phyloP scores from a whole-genome alignment of 164 flowering plant genomes.

The Sextonia rubra region DNA sequence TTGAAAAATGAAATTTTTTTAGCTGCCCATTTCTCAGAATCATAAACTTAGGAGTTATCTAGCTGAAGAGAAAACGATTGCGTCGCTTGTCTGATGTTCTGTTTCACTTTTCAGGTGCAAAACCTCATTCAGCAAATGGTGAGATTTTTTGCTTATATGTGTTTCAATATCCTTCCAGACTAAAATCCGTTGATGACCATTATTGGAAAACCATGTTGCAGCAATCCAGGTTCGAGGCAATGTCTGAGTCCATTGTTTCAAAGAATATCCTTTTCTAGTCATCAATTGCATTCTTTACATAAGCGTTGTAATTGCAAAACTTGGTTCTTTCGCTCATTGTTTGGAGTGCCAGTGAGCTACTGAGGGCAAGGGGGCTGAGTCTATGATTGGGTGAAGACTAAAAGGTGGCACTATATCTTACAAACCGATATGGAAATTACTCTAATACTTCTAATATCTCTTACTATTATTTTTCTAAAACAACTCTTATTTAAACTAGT shows the following conservation, averaged over 20 bases:
- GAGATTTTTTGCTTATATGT: slow-evolving; percentile 19
- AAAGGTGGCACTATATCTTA: background rate
- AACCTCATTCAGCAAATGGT: slow-evolving; percentile 82
- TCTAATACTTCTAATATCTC: background rate
- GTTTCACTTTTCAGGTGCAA: slow-evolving; percentile 50
- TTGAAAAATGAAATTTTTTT: background rate
- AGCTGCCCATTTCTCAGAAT: background rate
- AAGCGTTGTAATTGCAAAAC: background rate
- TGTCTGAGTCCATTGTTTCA: slow-evolving; percentile 81
- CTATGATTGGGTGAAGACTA: no score
- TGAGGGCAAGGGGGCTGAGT: background rate
- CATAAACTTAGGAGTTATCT: background rate
- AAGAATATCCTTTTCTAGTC: slow-evolving; percentile 81
- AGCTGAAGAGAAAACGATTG: background rate
- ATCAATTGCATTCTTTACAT: background rate
- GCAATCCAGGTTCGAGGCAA: slow-evolving; percentile 90
- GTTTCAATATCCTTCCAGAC: background rate
- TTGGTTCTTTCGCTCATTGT: background rate
- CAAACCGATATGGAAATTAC: background rate
- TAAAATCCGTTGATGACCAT: background rate
- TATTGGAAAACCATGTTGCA: slow-evolving; percentile 25
- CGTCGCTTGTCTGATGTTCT: background rate
- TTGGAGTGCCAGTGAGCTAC: background rate
- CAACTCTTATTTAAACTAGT: no score
- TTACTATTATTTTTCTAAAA: no score